phyloP scores from a whole-genome alignment of 2,329 filamentous ascomycete species.

The Penicillium frequentans region DNA sequence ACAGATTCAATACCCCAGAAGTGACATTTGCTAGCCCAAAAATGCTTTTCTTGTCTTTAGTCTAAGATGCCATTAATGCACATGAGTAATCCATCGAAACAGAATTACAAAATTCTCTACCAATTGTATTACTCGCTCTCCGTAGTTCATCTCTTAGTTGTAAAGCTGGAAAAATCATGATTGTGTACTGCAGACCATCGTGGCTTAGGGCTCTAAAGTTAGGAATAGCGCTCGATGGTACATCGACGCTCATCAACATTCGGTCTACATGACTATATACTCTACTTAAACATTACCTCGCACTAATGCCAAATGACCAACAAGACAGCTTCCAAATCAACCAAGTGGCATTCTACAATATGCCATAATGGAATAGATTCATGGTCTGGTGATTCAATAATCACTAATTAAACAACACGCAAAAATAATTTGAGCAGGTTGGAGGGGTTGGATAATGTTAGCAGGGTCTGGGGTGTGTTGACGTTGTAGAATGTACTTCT shows the following conservation, averaged over 20 bases:
- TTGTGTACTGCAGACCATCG: neutral
- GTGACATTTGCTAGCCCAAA: neutral
- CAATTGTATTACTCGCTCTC: neutral
- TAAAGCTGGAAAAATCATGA: neutral
- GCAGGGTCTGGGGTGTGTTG: neutral
- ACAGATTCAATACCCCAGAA: neutral
- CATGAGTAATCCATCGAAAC: neutral
- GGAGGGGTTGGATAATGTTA: neutral
- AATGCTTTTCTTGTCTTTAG: neutral
- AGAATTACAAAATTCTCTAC: too few species aligned
- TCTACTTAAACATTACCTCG: neutral
- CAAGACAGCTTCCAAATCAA: neutral
- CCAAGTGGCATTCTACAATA: neutral
- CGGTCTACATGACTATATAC: neutral
- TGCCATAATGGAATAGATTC: conserved; percentile 1
- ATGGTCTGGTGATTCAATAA: neutral
- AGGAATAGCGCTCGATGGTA: neutral
- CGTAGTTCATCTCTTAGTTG: neutral
- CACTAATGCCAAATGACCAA: neutral
- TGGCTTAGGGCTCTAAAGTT: neutral
- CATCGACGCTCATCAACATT: neutral
- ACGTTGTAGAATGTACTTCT: neutral
- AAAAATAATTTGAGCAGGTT: neutral
- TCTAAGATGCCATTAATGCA: neutral
- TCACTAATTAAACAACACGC: conserved; percentile 5